Conservation (phyloP, 2,329 filamentous ascomycete genomes). For the Coniochaeta prunicola region DNA sequence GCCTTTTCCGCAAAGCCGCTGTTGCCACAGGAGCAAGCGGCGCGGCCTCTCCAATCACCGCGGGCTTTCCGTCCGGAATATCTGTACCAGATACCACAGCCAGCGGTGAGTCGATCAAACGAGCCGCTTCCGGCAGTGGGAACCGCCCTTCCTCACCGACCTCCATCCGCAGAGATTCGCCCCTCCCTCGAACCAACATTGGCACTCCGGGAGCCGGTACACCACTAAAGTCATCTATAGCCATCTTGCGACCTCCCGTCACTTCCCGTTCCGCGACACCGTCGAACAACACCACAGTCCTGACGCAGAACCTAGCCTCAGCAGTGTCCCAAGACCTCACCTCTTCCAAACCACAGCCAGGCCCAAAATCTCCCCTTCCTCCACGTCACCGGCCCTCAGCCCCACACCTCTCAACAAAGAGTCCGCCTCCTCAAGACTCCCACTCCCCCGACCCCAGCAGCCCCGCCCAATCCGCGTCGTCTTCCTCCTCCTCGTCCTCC, state of each 20-base stretch:
- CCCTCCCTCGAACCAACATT: constrained; percentile 39
- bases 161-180: constrained; percentile 52
- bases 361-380: constrained; percentile 11
- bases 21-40: constrained; percentile 46
- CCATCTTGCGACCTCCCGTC: constrained; percentile 13
- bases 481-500: constrained; percentile 29
- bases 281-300: constrained; percentile 31
- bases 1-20: constrained; percentile 73
- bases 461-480: constrained; percentile 28
- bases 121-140: constrained; percentile 39
- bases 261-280: constrained; percentile 19
- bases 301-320: constrained; percentile 21
- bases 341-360: constrained; percentile 18
- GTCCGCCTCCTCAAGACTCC: neutral
- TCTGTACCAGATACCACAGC: constrained; percentile 22
- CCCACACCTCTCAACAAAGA: neutral
- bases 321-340: constrained; percentile 3
- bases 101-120: constrained; percentile 40
- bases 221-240: constrained; percentile 27
- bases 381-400: constrained; percentile 13
- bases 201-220: constrained; percentile 29
- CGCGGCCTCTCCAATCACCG: constrained; percentile 43
- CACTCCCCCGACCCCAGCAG: constrained; percentile 20
- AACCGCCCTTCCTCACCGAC: constrained; percentile 42
- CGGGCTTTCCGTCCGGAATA: constrained; percentile 34